Conservation (phyloP, 768 basidiomycete species). For the Favolaschia claudopus region DNA sequence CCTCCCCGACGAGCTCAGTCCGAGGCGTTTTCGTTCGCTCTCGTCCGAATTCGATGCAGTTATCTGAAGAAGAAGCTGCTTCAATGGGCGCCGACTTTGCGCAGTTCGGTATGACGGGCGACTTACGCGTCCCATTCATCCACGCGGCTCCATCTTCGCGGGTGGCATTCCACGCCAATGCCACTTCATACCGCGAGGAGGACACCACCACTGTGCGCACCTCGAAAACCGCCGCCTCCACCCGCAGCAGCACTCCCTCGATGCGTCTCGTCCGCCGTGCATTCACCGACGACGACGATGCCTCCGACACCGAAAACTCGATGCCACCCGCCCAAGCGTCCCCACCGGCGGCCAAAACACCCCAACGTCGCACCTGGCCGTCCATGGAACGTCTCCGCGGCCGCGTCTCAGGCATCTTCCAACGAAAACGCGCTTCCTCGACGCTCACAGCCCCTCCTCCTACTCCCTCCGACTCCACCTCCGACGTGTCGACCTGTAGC, state of each 20-base stretch:
- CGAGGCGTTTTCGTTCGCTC: slow-evolving; percentile 14
- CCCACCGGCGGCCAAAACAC: neutral
- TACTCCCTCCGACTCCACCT: neutral
- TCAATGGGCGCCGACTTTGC: neutral
- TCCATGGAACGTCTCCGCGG: neutral
- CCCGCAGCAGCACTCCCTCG: no score
- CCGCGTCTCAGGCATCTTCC: slow-evolving; percentile 21
- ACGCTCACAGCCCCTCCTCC: no score
- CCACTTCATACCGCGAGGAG: neutral
- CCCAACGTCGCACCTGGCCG: slow-evolving; percentile 12
- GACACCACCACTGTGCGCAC: neutral
- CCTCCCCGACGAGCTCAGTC: slow-evolving; percentile 18
- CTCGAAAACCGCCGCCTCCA: neutral
- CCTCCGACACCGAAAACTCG: neutral
- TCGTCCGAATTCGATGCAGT: slow-evolving; percentile 5
- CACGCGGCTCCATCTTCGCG: neutral
- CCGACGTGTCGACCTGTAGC: neutral
- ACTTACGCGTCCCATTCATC: neutral
- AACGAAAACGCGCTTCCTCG: slow-evolving; percentile 5
- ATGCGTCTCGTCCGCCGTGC: slow-evolving; percentile 7
- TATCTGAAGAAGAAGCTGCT: neutral
- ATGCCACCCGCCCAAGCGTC: neutral
- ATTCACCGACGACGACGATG: neutral
- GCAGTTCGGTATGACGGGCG: slow-evolving; percentile 10
- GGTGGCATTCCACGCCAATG: neutral